phyloP scores from a whole-genome alignment of 345 rosid species.

The Gossypium anomalum region DNA sequence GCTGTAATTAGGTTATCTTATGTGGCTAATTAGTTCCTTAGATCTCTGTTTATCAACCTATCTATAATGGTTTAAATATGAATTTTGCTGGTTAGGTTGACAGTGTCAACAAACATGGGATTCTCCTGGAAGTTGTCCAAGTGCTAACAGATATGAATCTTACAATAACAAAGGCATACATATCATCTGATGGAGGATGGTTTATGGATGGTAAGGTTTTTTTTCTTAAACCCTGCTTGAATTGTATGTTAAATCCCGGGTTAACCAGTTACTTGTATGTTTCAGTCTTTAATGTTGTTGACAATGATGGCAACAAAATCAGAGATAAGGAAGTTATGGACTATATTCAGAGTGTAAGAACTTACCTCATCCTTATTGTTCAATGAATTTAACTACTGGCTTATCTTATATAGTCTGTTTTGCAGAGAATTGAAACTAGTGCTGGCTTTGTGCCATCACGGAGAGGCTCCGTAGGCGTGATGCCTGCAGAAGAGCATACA shows the following conservation, averaged over 20 bases:
- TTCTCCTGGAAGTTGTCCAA: conserved; percentile 84
- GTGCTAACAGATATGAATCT: conserved; percentile 85
- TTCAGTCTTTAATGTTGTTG: conserved; percentile 77
- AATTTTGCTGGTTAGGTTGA: conserved; percentile 50
- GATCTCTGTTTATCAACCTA: conserved; percentile 3
- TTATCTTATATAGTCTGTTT: conserved; percentile 5
- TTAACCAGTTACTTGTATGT: conserved; percentile 10
- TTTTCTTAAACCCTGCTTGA: conserved; percentile 1
- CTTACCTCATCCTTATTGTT: not conserved
- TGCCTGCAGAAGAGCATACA: conserved; percentile 77
- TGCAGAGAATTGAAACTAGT: conserved; percentile 73
- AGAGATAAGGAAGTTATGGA: conserved; percentile 52
- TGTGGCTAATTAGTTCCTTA: not conserved
- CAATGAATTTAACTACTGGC: not conserved
- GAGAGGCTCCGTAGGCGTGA: conserved; percentile 68
- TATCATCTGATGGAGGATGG: conserved; percentile 93
- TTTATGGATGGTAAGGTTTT: conserved; percentile 73
- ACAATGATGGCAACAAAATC: conserved; percentile 62
- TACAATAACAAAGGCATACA: conserved; percentile 75
- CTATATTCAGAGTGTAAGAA: conserved; percentile 59
- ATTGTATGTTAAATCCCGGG: not conserved
- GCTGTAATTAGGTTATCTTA: conserved; percentile 1
- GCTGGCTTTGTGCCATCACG: conserved; percentile 53
- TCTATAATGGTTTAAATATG: not conserved
- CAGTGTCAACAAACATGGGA: conserved; percentile 77